A percentile compares a stretch with the other conserved stretches of the same genome.
Evolutionary conservation across 2,329 filamentous ascomycete genomes (phyloP).

Genomic region (Didymella exigua): DNA sequence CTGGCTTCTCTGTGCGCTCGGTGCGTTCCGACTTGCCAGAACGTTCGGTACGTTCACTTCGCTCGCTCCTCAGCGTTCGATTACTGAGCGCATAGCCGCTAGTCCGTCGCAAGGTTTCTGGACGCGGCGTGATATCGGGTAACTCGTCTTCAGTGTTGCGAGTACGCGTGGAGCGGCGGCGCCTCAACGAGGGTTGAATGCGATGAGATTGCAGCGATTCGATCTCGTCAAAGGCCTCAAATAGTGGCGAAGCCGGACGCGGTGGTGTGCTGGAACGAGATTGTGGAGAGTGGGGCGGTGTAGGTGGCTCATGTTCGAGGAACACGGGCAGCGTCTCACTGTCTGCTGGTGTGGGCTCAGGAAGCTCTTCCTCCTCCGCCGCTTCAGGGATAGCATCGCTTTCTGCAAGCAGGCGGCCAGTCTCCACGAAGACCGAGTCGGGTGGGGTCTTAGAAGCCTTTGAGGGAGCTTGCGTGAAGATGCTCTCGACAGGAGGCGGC

Average conservation of each 20-base stretch:
- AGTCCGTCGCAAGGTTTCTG: conserved; percentile 32
- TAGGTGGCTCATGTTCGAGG: conserved; percentile 26
- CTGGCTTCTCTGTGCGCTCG: conserved; percentile 26
- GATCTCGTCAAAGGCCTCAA: conserved; percentile 44
- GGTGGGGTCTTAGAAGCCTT: conserved; percentile 17
- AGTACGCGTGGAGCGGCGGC: conserved; percentile 39
- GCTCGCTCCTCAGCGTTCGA: conserved; percentile 26
- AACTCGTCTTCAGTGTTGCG: conserved; percentile 37
- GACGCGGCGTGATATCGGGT: conserved; percentile 23
- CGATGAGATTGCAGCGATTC: conserved; percentile 39
- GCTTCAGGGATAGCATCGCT: conserved; percentile 10
- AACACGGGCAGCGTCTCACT: conserved; percentile 13
- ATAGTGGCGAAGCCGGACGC: conserved; percentile 41
- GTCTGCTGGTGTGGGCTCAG: conserved; percentile 9
- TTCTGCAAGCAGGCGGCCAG: conserved; percentile 12
- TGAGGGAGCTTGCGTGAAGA: conserved; percentile 25
- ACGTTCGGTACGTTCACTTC: conserved; percentile 31
- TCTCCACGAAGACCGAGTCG: conserved; percentile 11
- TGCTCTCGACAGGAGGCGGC: conserved; percentile 28
- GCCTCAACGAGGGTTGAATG: conserved; percentile 31
- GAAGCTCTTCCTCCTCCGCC: conserved; percentile 22
- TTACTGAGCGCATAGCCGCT: conserved; percentile 40
- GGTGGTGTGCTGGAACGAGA: conserved; percentile 35
- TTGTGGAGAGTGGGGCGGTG: conserved; percentile 35
- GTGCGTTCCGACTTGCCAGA: conserved; percentile 25